Evolutionary conservation across 331 rosid species (phyloP), one percentile per base, ranked within the genome.

Genomic region (Pyrus hybrid): DNA sequence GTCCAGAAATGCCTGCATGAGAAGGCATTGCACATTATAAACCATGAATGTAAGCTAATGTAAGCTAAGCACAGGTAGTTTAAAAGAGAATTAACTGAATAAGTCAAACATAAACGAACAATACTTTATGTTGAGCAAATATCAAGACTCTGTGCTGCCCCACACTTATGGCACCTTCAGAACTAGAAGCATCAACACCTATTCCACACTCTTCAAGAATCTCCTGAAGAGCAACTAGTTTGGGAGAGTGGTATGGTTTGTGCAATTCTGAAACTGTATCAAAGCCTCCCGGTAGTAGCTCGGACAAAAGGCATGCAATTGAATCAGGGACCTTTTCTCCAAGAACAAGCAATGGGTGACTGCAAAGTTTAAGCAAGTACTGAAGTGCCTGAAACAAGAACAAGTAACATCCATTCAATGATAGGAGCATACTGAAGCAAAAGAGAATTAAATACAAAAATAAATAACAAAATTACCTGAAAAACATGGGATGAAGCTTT

Each of bases 81-180:
- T 71, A 47, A 70, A 54, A 60, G 66, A 73, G 72, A 83, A 69
- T 56, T 37, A 37, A 37, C 45, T 37, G 45, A 37, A 37, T 9
- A 56, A 67, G 69, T 70, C 77, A 69, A 58, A 67, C 25, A 43
- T 23, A 71, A 81, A 12, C 17, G 75, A 79, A 7, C 12, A 80
- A 71, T 83, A 92, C 99, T 87, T 90, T 94, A 83, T 94, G 99
- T 78, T 94, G 97, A 49, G 97, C 97, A 76, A 94, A 94, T 85
- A 94, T 92, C 84, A 94, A 81, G 71, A 94, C 99, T 76, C 99
- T 88, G 76, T 94, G 99, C 93, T 94, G 99, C 72, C 97, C 99
- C 77, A 83, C 70, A 68, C 82, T 83, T 53, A 76, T 78, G 17
- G 86, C 71, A 80, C 87, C 83, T 68, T 94, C 99, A 76, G 97